Percentiles rank a stretch among this genome's conserved stretches.
These are phyloP conservation scores for Fusarium musae DNA, from an alignment of 2,329 filamentous ascomycete species.

Conservation along the genomic window DNA sequence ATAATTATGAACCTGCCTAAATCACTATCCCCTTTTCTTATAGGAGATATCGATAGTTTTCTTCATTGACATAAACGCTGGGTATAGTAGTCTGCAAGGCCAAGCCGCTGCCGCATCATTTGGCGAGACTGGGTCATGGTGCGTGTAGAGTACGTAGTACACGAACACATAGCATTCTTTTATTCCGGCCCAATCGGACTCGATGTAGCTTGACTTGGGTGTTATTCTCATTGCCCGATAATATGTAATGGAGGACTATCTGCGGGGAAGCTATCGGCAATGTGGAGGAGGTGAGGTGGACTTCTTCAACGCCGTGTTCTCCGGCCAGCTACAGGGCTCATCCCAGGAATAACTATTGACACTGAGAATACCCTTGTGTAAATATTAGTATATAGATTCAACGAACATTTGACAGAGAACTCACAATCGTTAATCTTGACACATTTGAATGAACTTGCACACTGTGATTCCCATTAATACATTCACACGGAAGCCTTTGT, in stretches of 20 bases:
- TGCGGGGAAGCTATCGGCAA: neutral
- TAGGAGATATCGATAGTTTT: no score
- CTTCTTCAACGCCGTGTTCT: neutral
- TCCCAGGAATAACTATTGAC: conserved; percentile 2
- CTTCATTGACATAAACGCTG: neutral
- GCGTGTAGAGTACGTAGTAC: neutral
- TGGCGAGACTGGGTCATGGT: neutral
- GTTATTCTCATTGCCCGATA: neutral
- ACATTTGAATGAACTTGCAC: conserved; percentile 20
- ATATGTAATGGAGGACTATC: neutral
- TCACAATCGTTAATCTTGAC: conserved; percentile 31
- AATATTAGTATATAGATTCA: neutral
- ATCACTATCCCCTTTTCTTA: neutral
- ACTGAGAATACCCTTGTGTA: conserved; percentile 6
- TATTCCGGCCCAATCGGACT: fast-evolving
- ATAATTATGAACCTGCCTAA: fast-evolving
- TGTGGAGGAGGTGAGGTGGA: neutral
- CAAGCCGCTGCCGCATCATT: neutral
- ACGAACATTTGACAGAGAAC: fast-evolving
- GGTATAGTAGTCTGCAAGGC: fast-evolving
- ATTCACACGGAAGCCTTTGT: fast-evolving
- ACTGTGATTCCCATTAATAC: conserved; percentile 9
- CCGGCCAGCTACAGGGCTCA: no score
- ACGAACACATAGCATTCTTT: fast-evolving
- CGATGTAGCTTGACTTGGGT: fast-evolving